Evolutionary conservation across 2,329 filamentous ascomycete genomes (phyloP), one percentile per base, ranked within the genome.

Genomic region (Monosporascus sp.): DNA sequence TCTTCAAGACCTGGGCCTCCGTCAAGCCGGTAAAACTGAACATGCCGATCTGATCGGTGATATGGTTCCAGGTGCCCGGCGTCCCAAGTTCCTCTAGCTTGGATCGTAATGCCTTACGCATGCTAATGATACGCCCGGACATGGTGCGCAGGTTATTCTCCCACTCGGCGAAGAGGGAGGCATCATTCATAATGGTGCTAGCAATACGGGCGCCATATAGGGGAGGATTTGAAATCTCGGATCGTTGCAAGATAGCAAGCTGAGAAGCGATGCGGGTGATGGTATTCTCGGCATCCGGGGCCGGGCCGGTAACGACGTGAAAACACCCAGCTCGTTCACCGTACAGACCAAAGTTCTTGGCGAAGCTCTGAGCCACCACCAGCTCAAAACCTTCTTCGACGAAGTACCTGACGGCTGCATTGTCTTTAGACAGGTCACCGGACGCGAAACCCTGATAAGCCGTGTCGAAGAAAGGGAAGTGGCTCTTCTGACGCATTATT

Each of bases 21-120:
- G 71, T 82, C 69, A 95, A 74, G 14, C 90, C 90, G 1, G 90
- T 95, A 72, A 96, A 99, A 71, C 87, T 93, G 77, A 99, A 99
- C 94, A 99, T 99, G 76, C 94, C 94, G 69, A 99, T 99, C 81
- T 99, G 94, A 66, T 95, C 90, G 17, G 92, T 97, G 70, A 99
- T 96, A 75, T 99, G 94, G 68, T 92, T 90, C 94, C 94, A 99
- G 16, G 83, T 88, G 34, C 93, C 93, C 0, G 93, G 93, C 0
- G 94, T 97, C 31, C 83, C 84, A 55, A 93, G 81, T 66, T 86
- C 84, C 75, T 97, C 93, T 11, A 99, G 83, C 73, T 92, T 90
- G 52, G 77, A 75, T 49, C 90, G 83, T 63, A 99, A 76, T 3
- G 82, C 84, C 66, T 84, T 84, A 59, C 94, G 86, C 94, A 97